Evolutionary conservation across 2,329 filamentous ascomycete genomes (phyloP).

Genomic region (Trichoderma cornu-damae): DNA sequence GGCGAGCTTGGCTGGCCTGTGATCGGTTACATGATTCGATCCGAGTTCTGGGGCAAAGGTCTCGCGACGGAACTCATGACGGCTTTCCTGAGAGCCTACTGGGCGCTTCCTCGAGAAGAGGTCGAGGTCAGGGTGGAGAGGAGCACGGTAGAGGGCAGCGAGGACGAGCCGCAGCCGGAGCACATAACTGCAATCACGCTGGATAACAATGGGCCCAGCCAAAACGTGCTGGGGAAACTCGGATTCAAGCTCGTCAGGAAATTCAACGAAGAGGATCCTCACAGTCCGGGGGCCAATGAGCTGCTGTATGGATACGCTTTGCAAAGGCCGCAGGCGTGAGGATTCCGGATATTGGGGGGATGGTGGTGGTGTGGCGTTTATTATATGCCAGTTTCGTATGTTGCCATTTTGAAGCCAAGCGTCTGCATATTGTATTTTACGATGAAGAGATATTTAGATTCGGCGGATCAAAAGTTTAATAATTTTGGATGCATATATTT

Average conservation of each 20-base stretch:
- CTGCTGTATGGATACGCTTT: constrained; percentile 25
- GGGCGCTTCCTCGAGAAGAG: constrained; percentile 43
- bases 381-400: background rate
- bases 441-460: constrained; percentile 7
- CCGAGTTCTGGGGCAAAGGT: constrained; percentile 51
- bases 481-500: background rate
- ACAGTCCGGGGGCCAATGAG: constrained; percentile 20
- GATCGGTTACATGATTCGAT: constrained; percentile 53
- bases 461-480: background rate
- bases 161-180: constrained; percentile 31
- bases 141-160: constrained; percentile 30
- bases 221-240: constrained; percentile 50
- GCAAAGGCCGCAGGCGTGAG: constrained; percentile 1
- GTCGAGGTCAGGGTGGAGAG: constrained; percentile 41
- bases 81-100: constrained; percentile 45
- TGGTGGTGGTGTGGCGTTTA: too few species aligned
- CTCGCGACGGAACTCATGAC: constrained; percentile 53
- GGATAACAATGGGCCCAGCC: constrained; percentile 47
- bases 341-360: too few species aligned
- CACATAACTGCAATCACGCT: constrained; percentile 45
- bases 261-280: constrained; percentile 32
- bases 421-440: background rate
- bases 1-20: constrained; percentile 50
- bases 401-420: background rate
- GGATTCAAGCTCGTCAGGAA: constrained; percentile 48